Evolutionary conservation across 768 basidiomycete species (phyloP), one percentile per base, ranked within the genome.

Genomic region (Xerocomellus dryophilus): DNA sequence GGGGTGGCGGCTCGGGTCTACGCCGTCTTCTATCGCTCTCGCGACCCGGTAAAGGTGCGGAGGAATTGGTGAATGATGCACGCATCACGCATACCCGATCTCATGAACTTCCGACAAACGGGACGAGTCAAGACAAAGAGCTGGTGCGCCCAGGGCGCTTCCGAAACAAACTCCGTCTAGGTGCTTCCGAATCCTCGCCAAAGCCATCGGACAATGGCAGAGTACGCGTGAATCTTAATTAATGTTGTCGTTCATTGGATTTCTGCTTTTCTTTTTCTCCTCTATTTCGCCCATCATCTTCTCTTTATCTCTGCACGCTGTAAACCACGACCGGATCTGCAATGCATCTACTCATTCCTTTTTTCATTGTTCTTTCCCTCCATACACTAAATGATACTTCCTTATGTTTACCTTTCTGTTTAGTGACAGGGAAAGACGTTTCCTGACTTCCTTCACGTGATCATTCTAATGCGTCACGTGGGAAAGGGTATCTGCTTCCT

Each of bases 141-240:
- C 18, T n/a, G 15, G 41, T 35, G 2, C 70, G 68, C 43, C 45
- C 59, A 23, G 65, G 61, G 25, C 69, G 71, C 38, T 58, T 72
- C 48, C 69, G 69, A 27, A 65, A 48, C 56, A 70, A 52, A 47
- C 58, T 70, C 48, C 69, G 69, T 49, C 35, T 65, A 11, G 71
- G 69, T 21, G 31, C 60, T 43, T 50, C 67, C 41, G 69, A 72
- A 42, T 49, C 69, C 15, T 57, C 66, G 0, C 42, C 67, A 45
- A 70, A 59, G 54, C 68, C 69, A 38, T 68, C 63, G 31, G 70
- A 72, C 60, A 68, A 55, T 56, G 64, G 65, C 47, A 66, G 69
- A 69, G 69, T 72, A 52, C 71, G 69, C 55, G 63, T 70, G 54
- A 72, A 72, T 54, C 69, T 70, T 57, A 43, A 70, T 63, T 70